Evolutionary conservation across 1,139 yeast genomes (phyloP), one percentile per base, ranked within the genome.

Genomic region (Nakaseomyces sp.): DNA sequence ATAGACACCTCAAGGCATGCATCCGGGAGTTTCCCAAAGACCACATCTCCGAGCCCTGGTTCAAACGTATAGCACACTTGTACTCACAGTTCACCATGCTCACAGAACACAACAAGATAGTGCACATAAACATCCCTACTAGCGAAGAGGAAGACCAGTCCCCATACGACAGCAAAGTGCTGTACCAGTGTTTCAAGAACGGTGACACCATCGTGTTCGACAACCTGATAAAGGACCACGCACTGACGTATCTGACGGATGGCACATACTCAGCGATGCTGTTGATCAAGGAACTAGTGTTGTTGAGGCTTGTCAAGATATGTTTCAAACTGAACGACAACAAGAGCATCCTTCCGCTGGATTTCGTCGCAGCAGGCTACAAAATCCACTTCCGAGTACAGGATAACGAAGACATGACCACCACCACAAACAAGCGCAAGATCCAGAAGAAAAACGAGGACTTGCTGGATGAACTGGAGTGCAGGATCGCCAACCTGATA

Each of bases 401-500:
- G 18, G 32, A 41, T 22, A 18, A 17, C 29, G 18, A 40, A 32
- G 18, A 25, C 16, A 31, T 13, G 19, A 56, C 61, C 40, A 45
- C 32, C 31, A 19, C 32, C 16, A 28, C 13, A 9, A 28, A 26
- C 22, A 47, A 48, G 32, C 46, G 43, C 18, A 28, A 31, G 47
- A 32, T 10, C 29, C 41, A 22, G 42, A 39, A 45, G 39, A 41
- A 22, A 10, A 40, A 43, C 18, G 47, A 47, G 4, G 52, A 53
- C 20, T 46, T 48, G 16, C 52, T 66, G 28, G 81, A 77, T 52
- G 80, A 77, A 42, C 70, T 82, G 5, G 96, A 89, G 64, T 79
- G 93, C 51, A 64, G 76, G 20, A 54, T 88, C 35, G 89, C 96
- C 0, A 75, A 75, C 45, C 64, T 84, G 54, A 86, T 89, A 15